Evolutionary conservation across 371 early-diverging fungal genomes (phyloP), one percentile per base, ranked within the genome.

Genomic region (Astathelohania contejeani): DNA sequence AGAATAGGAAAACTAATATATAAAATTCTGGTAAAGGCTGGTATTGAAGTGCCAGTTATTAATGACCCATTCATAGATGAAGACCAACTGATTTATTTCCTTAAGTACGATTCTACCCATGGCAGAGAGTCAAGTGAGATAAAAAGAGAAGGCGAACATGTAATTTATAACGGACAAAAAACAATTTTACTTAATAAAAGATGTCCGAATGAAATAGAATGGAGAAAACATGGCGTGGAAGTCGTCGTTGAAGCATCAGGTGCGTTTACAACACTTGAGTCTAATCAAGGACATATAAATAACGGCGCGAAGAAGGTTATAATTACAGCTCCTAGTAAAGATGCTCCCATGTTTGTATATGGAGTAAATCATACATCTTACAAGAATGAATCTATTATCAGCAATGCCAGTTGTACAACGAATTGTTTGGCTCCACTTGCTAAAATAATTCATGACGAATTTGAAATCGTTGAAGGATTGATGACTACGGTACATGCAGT

Each of bases 371-470:
- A 83, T 52, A 83, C 84, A 29, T 76, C 80, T 63, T 92, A 91
- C 81, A 78, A 83, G 58, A 78, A 78, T 58, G 79, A 83, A 74
- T 77, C 80, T 47, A 79, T 94, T 66, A 79, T 96, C 60, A 88
- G 90, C 62, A 96, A 94, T 79, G 96, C 98, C 47, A 90, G 91
- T 47, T 97, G 98, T 84, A 97, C 98, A 63, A 97, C 98, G 72
- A 93, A 95, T 83, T 95, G 98, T 78, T 77, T 97, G 44, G 96
- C 96, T 29, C 95, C 98, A 26, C 78, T 97, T 43, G 93, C 87
- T 69, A 94, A 95, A 80, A 84, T 95, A 58, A 79, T 95, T 68
- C 69, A 94, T 78, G 93, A 94, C 70, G 77, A 83, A 49, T 88
- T 86, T 72, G 81, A 86, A 60, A 83, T 88, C 72, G 75, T 79